A percentile compares a stretch with the other conserved stretches of the same genome.
Conservation (phyloP, 805 yeast genomes). For the Barnettozyma sp. region DNA sequence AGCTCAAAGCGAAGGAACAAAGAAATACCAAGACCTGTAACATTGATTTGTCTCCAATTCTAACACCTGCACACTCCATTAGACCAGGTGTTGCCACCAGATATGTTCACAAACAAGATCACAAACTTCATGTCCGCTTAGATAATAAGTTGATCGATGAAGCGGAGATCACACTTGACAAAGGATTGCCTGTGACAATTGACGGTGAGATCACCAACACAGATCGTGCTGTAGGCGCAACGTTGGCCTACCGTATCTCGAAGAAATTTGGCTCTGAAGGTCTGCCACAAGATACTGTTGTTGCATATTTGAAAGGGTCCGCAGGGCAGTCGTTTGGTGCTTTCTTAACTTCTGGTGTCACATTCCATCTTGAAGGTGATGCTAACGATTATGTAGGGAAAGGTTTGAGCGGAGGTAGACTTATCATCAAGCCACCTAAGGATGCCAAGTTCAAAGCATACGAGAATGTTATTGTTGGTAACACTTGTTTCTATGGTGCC, state of each 20-base stretch:
- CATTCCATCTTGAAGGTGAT: constrained; percentile 93
- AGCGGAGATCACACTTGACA: constrained; percentile 89
- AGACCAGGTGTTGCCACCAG: constrained; percentile 96
- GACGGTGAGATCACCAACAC: constrained; percentile 92
- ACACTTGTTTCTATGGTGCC: constrained; percentile 97
- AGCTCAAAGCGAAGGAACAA: constrained; percentile 76
- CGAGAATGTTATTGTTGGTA: constrained; percentile 94
- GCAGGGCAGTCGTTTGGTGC: constrained; percentile 99
- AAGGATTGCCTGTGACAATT: constrained; percentile 92
- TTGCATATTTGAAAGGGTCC: constrained; percentile 82
- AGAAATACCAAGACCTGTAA: constrained; percentile 86
- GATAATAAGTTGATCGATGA: constrained; percentile 96
- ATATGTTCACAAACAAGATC: constrained; percentile 90
- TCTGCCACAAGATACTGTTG: constrained; percentile 92
- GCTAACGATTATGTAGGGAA: constrained; percentile 97
- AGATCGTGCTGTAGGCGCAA: constrained; percentile 93
- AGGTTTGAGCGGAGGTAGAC: constrained; percentile 92
- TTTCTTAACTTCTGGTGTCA: constrained; percentile 91
- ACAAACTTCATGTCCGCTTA: constrained; percentile 82
- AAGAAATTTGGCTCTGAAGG: constrained; percentile 91
- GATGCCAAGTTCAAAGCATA: constrained; percentile 82
- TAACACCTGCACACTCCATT: constrained; percentile 94
- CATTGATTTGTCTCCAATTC: constrained; percentile 84
- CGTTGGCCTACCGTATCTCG: constrained; percentile 88
- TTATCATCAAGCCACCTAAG: constrained; percentile 87